phyloP scores from a whole-genome alignment of 306 rosid genomes.

The Comarum palustre region DNA sequence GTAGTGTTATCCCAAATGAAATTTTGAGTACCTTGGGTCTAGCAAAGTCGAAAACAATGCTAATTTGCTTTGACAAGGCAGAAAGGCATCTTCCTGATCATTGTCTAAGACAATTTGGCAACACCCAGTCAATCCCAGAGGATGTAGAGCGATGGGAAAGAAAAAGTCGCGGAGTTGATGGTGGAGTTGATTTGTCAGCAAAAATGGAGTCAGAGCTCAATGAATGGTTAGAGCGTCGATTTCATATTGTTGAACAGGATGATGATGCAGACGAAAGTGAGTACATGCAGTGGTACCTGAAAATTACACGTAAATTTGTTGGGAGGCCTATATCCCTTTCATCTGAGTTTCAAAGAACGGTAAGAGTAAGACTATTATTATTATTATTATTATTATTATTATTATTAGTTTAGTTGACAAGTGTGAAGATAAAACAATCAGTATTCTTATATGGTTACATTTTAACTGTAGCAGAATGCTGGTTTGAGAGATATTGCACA shows the following conservation, averaged over 20 bases:
- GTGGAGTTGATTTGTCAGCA: constrained; percentile 93
- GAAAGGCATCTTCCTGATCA: constrained; percentile 97
- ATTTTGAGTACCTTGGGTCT: constrained; percentile 61
- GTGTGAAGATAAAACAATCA: constrained; percentile 6
- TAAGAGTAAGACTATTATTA: constrained; percentile 67
- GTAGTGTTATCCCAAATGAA: constrained; percentile 80
- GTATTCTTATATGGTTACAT: constrained; percentile 37
- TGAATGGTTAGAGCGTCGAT: constrained; percentile 76
- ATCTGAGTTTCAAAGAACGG: constrained; percentile 95
- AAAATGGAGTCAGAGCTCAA: constrained; percentile 89
- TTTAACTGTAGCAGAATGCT: constrained; percentile 71
- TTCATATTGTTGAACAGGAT: constrained; percentile 70
- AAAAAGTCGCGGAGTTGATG: constrained; percentile 97
- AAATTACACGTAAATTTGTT: constrained; percentile 85
- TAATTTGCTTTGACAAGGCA: constrained; percentile 97
- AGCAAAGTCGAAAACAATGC: constrained; percentile 92
- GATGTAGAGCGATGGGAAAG: constrained; percentile 97
- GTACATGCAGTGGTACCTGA: constrained; percentile 89
- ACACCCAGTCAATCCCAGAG: constrained; percentile 84
- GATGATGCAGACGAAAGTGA: constrained; percentile 69
- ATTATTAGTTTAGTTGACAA: not conserved
- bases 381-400: constrained; percentile 9
- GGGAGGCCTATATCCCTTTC: constrained; percentile 99
- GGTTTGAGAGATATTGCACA: constrained; percentile 94
- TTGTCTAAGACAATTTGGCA: constrained; percentile 84